Percentiles rank a stretch among this genome's conserved stretches.
Evolutionary conservation across 2,329 filamentous ascomycete species (phyloP).

Genomic region (Fusarium anguioides): DNA sequence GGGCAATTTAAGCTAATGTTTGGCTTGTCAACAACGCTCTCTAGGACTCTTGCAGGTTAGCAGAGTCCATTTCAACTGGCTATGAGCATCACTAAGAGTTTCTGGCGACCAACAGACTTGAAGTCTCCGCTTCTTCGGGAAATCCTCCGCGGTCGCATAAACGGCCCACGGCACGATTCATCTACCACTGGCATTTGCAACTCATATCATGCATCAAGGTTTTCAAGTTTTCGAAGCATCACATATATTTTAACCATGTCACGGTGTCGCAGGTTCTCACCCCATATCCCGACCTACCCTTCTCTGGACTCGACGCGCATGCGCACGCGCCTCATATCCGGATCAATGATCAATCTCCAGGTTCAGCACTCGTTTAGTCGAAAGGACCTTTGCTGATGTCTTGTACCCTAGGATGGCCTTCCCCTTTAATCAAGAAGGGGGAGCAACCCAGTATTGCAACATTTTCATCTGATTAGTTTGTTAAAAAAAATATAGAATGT

Average conservation of each 20-base stretch:
- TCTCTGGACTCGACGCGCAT: slow-evolving; percentile 26
- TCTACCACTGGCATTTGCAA: slow-evolving; percentile 13
- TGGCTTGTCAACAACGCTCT: slow-evolving; percentile 57
- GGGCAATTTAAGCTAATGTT: slow-evolving; percentile 77
- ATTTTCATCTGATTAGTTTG: slow-evolving; percentile 37
- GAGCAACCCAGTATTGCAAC: slow-evolving; percentile 34
- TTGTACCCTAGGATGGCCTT: slow-evolving; percentile 47
- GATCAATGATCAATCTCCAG: slow-evolving; percentile 38
- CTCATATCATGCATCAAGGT: slow-evolving; percentile 38
- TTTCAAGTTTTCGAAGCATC: slow-evolving; percentile 29
- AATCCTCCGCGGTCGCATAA: slow-evolving; percentile 8
- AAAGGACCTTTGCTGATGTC: slow-evolving; percentile 45
- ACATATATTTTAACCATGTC: slow-evolving; percentile 41
- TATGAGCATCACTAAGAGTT: slow-evolving; percentile 44
- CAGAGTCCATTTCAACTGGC: slow-evolving; percentile 44
- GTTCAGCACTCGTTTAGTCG: slow-evolving; percentile 46
- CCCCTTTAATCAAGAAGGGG: slow-evolving; percentile 31
- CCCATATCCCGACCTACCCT: slow-evolving; percentile 21
- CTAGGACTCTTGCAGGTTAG: slow-evolving; percentile 61
- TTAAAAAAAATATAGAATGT: slow-evolving; percentile 37
- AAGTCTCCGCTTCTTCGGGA: slow-evolving; percentile 41
- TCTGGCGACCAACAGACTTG: slow-evolving; percentile 45
- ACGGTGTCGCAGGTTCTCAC: slow-evolving; percentile 45
- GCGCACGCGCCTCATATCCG: slow-evolving; percentile 8
- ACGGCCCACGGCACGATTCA: slow-evolving; percentile 19